Base-by-base conservation (phyloP, 2,329 filamentous ascomycete genomes). In the Aureobasidium sp. region DNA sequence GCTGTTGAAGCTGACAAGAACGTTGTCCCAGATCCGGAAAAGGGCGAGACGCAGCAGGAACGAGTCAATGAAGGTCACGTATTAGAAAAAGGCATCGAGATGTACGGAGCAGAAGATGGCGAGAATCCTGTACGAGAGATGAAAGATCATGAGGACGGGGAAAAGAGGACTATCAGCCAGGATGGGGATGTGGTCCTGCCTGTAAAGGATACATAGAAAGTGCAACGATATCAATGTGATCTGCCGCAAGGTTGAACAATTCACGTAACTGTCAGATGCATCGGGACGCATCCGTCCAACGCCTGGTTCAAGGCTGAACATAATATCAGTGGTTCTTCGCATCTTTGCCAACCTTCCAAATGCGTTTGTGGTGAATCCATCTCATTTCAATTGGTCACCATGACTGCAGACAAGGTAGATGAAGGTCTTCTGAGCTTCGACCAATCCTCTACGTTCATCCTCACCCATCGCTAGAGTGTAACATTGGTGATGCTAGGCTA, bases 371-470 rank as follows among this genome's bases (percentile, higher is more conserved):
- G 68, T n/a, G 68, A 71, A 0, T 72, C 71, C 47, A 47, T 70
- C 12, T 48, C 71, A 20, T 69, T 68, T n/a, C 69, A 69, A 20
- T 69, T 68, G n/a, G 56, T 72, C 32, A 72, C 66, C 10, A 67
- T 68, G 9, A 68, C 67, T 5, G 67, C 65, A 7, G 67, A 71
- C 20, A 68, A 72, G 67, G 53, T 70, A n/a, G 75, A 79, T 20
- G 72, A 78, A 43, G 84, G 83, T 0, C 67, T 87, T 63, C 66
- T 63, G 1, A 81, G 87, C 51, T 74, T 87, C 64, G 84, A 87
- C 17, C 47, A 24, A 36, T 36, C 13, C 47, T 36, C 20, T n/a
- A 32, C 12, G 10, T 51, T n/a, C n/a, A 51, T 36, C 9, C 5
- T 24, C 8, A 24, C 9, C 9, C 2, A 36, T 10, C 29, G 15